phyloP scores from a whole-genome alignment of 108 stramenopile genomes.

The Cylindrotheca fusiformis region DNA sequence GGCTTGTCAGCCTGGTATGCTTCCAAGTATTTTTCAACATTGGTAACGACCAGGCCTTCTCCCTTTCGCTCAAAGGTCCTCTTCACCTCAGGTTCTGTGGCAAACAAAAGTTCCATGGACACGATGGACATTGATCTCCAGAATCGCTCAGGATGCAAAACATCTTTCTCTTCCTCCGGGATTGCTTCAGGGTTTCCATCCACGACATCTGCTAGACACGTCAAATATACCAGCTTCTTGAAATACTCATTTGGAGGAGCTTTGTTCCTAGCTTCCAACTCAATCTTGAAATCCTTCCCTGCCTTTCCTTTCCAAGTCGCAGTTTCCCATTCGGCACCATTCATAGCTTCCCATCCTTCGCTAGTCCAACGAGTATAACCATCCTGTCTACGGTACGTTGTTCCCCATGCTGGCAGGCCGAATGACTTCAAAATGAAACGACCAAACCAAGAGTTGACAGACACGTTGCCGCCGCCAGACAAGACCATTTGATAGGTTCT shows the following conservation, averaged over 20 bases:
- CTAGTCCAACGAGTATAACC: conserved; percentile 45
- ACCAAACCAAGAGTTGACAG: conserved; percentile 52
- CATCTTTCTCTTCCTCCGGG: conserved; percentile 29
- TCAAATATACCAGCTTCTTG: conserved; percentile 25
- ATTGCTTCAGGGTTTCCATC: conserved; percentile 25
- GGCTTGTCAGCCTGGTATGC: conserved; percentile 21
- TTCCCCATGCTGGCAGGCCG: conserved; percentile 58
- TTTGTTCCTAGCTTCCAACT: conserved; percentile 26
- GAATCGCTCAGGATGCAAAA: conserved; percentile 22
- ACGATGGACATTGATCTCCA: conserved; percentile 31
- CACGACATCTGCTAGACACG: conserved; percentile 27
- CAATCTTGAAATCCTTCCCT: conserved; percentile 32
- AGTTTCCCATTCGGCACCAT: conserved; percentile 31
- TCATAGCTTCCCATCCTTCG: conserved; percentile 43
- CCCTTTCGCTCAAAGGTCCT: conserved; percentile 24
- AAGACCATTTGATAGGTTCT: conserved; percentile 42
- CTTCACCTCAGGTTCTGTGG: conserved; percentile 23
- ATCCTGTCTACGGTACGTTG: conserved; percentile 33
- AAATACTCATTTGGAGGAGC: conserved; percentile 29
- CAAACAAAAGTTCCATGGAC: conserved; percentile 22
- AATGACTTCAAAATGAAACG: conserved; percentile 42
- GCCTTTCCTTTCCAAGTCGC: conserved; percentile 29
- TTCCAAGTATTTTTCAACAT: conserved; percentile 26
- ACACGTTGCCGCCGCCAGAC: conserved; percentile 41
- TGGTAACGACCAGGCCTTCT: conserved; percentile 16